These are phyloP conservation scores for Colletotrichum eleusines DNA, from an alignment of 2,329 filamentous ascomycete species.

Conservation along the genomic window DNA sequence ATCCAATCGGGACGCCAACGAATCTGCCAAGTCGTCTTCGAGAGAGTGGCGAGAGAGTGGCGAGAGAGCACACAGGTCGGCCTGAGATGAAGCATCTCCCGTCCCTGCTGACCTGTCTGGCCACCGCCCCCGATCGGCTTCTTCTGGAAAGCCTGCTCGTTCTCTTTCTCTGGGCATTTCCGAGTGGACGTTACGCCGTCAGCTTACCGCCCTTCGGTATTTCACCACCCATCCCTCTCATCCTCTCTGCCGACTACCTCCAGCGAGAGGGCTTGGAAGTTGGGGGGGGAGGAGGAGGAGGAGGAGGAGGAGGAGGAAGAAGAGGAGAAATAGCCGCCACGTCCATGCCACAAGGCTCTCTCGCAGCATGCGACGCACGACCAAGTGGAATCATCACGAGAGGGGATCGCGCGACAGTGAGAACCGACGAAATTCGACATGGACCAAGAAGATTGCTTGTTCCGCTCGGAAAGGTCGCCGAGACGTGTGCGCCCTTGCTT, in stretches of 20 bases:
- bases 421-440: not conserved
- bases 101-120: not conserved
- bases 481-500: not conserved
- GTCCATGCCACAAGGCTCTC: not conserved
- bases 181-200: constrained; percentile 18
- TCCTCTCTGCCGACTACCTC: not conserved
- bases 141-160: not conserved
- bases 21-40: not conserved
- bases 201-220: constrained; percentile 34
- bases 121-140: constrained; percentile 2
- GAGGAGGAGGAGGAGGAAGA: too few relatives aligned
- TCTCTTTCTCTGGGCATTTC: not conserved
- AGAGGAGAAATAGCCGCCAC: not conserved
- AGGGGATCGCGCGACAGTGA: constrained; percentile 12
- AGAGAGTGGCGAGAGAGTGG: not conserved
- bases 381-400: constrained; percentile 16
- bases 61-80: not conserved
- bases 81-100: not conserved
- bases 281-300: too few relatives aligned
- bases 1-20: constrained; percentile 6
- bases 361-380: not conserved
- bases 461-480: not conserved
- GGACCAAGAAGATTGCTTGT: not conserved
- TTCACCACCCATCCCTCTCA: not conserved
- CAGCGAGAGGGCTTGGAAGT: not conserved